Evolutionary conservation across 2,329 filamentous ascomycete species (phyloP).

Genomic region (Alternaria hordeiaustralica): DNA sequence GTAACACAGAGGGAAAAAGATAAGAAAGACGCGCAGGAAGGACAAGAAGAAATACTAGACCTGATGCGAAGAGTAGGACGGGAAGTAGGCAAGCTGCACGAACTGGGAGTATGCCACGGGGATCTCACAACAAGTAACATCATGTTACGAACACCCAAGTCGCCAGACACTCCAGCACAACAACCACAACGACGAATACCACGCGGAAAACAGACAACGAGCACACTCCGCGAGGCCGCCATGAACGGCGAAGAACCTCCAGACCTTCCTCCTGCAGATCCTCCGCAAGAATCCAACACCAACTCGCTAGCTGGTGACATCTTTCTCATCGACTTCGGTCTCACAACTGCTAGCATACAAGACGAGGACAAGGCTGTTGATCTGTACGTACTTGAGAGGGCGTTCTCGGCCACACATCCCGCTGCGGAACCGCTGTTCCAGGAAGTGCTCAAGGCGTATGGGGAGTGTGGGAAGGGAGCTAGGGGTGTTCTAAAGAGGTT

Average conservation of each 20-base stretch:
- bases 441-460: constrained; percentile 77
- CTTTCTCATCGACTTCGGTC: constrained; percentile 91
- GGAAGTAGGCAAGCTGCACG: constrained; percentile 78
- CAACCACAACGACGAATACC: neutral
- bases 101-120: constrained; percentile 86
- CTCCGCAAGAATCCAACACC: constrained; percentile 5
- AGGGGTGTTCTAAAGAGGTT: constrained; percentile 77
- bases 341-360: constrained; percentile 78
- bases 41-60: constrained; percentile 40
- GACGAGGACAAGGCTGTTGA: constrained; percentile 97
- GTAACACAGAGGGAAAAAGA: constrained; percentile 17
- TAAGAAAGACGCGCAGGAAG: constrained; percentile 16
- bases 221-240: constrained; percentile 31
- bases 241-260: constrained; percentile 22
- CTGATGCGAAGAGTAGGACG: constrained; percentile 75
- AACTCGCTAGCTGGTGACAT: constrained; percentile 70
- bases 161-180: neutral
- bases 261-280: neutral
- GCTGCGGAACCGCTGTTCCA: constrained; percentile 78
- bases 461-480: constrained; percentile 74
- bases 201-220: constrained; percentile 28
- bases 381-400: constrained; percentile 91
- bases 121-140: constrained; percentile 98
- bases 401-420: constrained; percentile 94
- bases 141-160: constrained; percentile 65